Evolutionary conservation across 2,329 filamentous ascomycete species (phyloP).

Genomic region (Penicillium vulpinum): DNA sequence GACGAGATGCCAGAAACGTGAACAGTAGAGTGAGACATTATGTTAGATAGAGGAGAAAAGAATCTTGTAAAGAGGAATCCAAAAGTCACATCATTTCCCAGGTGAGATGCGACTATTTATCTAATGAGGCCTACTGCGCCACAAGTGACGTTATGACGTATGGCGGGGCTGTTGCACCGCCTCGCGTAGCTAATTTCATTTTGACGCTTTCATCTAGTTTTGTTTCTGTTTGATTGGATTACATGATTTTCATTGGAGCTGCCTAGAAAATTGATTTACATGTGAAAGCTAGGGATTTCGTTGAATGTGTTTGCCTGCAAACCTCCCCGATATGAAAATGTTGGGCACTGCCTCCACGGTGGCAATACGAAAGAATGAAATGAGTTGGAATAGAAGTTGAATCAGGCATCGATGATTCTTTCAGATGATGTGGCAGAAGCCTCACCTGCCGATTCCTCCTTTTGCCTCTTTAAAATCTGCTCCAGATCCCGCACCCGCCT

Average conservation of each 20-base stretch:
- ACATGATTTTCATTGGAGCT: neutral
- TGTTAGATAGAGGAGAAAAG: neutral
- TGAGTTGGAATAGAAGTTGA: neutral
- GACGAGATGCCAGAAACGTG: constrained; percentile 85
- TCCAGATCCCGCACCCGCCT: constrained; percentile 49
- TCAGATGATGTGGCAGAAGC: neutral
- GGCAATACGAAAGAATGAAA: constrained; percentile 9
- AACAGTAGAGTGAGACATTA: constrained; percentile 66
- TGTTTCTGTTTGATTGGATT: constrained; percentile 8
- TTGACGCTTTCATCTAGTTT: neutral
- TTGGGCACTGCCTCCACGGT: neutral
- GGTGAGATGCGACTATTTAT: constrained; percentile 9
- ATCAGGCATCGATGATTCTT: constrained; percentile 4
- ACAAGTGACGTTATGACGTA: constrained; percentile 37
- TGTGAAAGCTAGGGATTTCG: neutral
- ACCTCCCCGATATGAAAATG: constrained; percentile 6
- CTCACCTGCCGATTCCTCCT: constrained; percentile 10
- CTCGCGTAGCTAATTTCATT: constrained; percentile 17
- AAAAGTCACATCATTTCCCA: neutral
- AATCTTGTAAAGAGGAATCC: constrained; percentile 3
- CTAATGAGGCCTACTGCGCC: constrained; percentile 24
- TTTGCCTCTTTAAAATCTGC: constrained; percentile 35
- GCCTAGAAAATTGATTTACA: neutral
- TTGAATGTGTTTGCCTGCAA: constrained; percentile 16
- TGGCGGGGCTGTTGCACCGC: constrained; percentile 29